Base-by-base conservation (phyloP, 2,329 filamentous ascomycete species). In the Apiospora saccharicola region DNA sequence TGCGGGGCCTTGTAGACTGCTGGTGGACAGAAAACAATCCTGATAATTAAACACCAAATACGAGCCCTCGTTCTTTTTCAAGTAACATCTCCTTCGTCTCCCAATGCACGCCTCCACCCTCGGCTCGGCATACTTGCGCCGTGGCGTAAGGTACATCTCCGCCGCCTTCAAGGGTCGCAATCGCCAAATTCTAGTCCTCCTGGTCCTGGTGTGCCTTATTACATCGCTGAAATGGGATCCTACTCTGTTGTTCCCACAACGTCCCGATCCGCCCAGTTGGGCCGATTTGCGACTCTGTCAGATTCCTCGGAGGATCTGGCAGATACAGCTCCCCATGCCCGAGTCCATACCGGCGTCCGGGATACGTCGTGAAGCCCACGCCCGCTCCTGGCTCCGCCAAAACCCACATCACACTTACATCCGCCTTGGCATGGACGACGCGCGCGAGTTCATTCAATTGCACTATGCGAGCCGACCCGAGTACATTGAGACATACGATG, bases 401-500 rank as follows among this genome's bases (percentile, higher is more conserved):
- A 49, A 49, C 22, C 46, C 46, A 10, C 19, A 49, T n/a, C n/a
- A 49, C 46, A 49, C 46, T 22, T 49, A 49, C 46, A 49, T 22
- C 19, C 46, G 46, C 22, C 46, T 49, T 12, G 19, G 46, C 22
- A 49, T n/a, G 2, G 46, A 49, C 46, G 46, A 49, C 46, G 46
- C 46, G 6, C 46, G 46, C 22, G 19, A n/a, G 22, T 61, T 61
- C 53, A 19, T 61, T 6, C 30, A 37, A 16, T 12, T 22, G 8
- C 30, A 61, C 16, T 61, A 37, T 16, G 53, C 53, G 3, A 19
- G 19, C 16, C 53, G 53, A 4, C 53, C 30, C 16, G 53, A 61
- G 6, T 37, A 37, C 16, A 16, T 61, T 19, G 30, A 61, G 7
- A 34, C 81, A 6, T 26, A 74, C 14, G 57, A 75, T 1, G 72